Percentiles rank a stretch among this genome's conserved stretches.
phyloP scores from a whole-genome alignment of 2,329 filamentous ascomycete species.

The Aureobasidium sp. region DNA sequence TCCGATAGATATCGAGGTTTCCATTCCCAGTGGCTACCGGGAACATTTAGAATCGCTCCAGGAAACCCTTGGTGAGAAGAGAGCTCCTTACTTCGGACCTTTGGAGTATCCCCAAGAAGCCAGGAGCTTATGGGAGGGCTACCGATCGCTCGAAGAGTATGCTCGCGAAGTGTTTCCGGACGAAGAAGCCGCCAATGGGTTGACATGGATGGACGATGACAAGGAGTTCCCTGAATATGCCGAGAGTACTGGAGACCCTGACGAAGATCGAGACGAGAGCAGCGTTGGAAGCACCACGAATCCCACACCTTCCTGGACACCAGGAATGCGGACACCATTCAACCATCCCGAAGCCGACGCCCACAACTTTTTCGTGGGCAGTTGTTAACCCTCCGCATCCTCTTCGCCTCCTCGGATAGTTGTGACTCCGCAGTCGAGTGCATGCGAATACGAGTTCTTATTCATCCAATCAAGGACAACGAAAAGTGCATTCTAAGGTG shows the following conservation, averaged over 20 bases:
- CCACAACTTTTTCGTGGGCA: constrained; percentile 19
- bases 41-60: constrained; percentile 69
- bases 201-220: constrained; percentile 79
- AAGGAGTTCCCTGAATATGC: constrained; percentile 16
- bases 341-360: constrained; percentile 17
- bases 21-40: constrained; percentile 80
- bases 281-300: constrained; percentile 10
- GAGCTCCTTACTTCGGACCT: constrained; percentile 57
- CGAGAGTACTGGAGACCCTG: constrained; percentile 20
- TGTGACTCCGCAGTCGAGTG: background rate
- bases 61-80: constrained; percentile 51
- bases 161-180: constrained; percentile 88
- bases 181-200: constrained; percentile 88
- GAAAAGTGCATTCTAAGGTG: constrained; percentile 11
- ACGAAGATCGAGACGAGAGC: constrained; percentile 16
- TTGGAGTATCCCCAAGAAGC: constrained; percentile 63
- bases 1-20: constrained; percentile 76
- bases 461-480: background rate
- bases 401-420: background rate
- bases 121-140: constrained; percentile 82
- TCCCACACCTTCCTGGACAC: constrained; percentile 16
- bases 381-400: constrained; percentile 11
- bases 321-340: constrained; percentile 18
- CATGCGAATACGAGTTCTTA: background rate
- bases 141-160: constrained; percentile 86